Evolutionary conservation across 352 stramenopile genomes (phyloP).

Genomic region (Pythium brachiatum): DNA sequence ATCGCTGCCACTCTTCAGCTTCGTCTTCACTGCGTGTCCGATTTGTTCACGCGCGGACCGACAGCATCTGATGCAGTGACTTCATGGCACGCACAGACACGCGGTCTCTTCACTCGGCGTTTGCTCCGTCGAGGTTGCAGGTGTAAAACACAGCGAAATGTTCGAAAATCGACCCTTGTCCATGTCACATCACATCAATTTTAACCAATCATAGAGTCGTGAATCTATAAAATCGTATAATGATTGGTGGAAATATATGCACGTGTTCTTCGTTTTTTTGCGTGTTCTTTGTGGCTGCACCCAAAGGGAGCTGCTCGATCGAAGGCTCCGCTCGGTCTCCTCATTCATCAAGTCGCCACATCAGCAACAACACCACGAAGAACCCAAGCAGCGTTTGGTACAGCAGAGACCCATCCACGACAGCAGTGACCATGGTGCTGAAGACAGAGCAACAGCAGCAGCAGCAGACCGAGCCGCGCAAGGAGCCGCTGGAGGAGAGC

Average conservation of each 20-base stretch:
- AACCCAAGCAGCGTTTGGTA: background rate
- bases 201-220: slow-evolving; percentile 12
- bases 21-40: no score
- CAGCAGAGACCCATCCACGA: background rate
- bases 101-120: background rate
- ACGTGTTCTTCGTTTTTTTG: slow-evolving; percentile 9
- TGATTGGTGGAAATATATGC: slow-evolving; percentile 15
- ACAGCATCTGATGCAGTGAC: background rate
- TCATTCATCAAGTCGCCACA: background rate
- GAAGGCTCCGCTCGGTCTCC: background rate
- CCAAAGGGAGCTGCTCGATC: background rate
- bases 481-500: slow-evolving; percentile 11
- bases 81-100: slow-evolving; percentile 1
- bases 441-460: slow-evolving; percentile 3
- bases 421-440: slow-evolving; percentile 17
- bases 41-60: no score
- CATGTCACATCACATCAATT: slow-evolving; percentile 12
- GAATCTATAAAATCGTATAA: background rate
- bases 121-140: background rate
- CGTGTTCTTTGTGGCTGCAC: slow-evolving; percentile 7
- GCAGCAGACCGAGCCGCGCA: slow-evolving; percentile 9
- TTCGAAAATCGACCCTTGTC: slow-evolving; percentile 9
- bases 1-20: background rate
- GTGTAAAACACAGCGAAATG: slow-evolving; percentile 16
- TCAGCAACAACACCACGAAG: slow-evolving; percentile 3